phyloP scores from a whole-genome alignment of 495 filamentous ascomycete genomes.

The Hapsidospora chrysogenum region DNA sequence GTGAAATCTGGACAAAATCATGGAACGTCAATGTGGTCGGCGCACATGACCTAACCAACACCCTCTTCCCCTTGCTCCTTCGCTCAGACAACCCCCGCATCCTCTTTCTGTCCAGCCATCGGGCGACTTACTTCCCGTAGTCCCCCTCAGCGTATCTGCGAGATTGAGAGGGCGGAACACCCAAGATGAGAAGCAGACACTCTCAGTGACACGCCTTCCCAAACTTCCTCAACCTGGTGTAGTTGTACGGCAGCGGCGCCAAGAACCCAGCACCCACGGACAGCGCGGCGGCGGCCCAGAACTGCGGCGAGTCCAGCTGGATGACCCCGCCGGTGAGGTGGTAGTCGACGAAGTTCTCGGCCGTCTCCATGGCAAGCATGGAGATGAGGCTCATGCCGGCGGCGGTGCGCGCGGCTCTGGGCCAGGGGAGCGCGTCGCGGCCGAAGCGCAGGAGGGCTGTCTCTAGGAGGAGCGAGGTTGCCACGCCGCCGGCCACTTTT shows the following conservation, averaged over 20 bases:
- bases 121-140: no score
- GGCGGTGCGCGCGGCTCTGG: conserved; percentile 20
- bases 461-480: conserved; percentile 26
- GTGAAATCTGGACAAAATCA: no score
- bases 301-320: conserved; percentile 15
- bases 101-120: no score
- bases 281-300: conserved; percentile 18
- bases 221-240: conserved; percentile 21
- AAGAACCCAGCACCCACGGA: conserved; percentile 25
- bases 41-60: no score
- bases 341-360: conserved; percentile 28
- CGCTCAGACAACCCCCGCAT: no score
- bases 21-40: no score
- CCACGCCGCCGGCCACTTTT: conserved; percentile 25
- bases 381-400: conserved; percentile 32
- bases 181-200: no score
- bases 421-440: conserved; percentile 21
- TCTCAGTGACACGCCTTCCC: conserved; percentile 12
- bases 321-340: conserved; percentile 28
- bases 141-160: no score
- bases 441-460: conserved; percentile 23
- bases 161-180: no score
- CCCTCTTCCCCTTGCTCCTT: no score
- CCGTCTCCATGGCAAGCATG: conserved; percentile 30
- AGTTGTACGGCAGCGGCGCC: conserved; percentile 31